A percentile compares a stretch with the other conserved stretches of the same genome.
phyloP scores from a whole-genome alignment of 768 basidiomycete species.

The Kwoniella sp. region DNA sequence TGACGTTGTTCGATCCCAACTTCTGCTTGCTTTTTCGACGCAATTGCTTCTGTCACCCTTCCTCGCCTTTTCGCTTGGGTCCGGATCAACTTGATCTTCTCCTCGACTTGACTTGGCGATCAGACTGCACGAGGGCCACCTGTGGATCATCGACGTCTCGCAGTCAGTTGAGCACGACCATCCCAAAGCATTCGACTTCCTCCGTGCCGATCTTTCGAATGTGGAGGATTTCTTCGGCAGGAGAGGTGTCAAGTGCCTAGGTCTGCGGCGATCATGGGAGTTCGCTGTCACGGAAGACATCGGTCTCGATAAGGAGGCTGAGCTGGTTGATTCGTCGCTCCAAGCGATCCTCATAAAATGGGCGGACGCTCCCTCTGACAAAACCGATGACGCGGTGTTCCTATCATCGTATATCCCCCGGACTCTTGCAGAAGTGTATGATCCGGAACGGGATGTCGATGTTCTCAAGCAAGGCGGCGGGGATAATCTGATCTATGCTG shows the following conservation, averaged over 20 bases:
- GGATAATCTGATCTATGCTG: slow-evolving; percentile 73
- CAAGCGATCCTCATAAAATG: slow-evolving; percentile 49
- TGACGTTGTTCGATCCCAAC: too few species aligned
- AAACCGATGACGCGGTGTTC: slow-evolving; percentile 77
- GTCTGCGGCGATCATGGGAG: slow-evolving; percentile 77
- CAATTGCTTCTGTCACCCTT: too few species aligned
- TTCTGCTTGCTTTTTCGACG: too few species aligned
- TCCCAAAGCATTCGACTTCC: slow-evolving; percentile 90
- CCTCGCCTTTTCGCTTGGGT: too few species aligned
- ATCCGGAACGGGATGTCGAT: slow-evolving; percentile 88
- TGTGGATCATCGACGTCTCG: slow-evolving; percentile 95
- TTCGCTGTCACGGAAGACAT: slow-evolving; percentile 65
- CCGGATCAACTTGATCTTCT: too few species aligned
- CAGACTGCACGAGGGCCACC: slow-evolving; percentile 57
- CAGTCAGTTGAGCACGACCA: slow-evolving; percentile 99
- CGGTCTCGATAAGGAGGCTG: slow-evolving; percentile 26
- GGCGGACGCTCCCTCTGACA: slow-evolving; percentile 21
- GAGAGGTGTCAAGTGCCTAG: slow-evolving; percentile 69
- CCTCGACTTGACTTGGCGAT: too few species aligned
- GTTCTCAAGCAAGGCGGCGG: slow-evolving; percentile 67
- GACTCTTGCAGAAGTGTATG: slow-evolving; percentile 82
- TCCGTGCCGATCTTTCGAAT: slow-evolving; percentile 86
- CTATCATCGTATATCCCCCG: slow-evolving; percentile 87
- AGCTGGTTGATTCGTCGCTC: slow-evolving; percentile 24
- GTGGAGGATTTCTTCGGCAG: slow-evolving; percentile 85